These are phyloP conservation scores for Lentinula lateritia DNA, from an alignment of 768 basidiomycete genomes.

Conservation along the genomic window DNA sequence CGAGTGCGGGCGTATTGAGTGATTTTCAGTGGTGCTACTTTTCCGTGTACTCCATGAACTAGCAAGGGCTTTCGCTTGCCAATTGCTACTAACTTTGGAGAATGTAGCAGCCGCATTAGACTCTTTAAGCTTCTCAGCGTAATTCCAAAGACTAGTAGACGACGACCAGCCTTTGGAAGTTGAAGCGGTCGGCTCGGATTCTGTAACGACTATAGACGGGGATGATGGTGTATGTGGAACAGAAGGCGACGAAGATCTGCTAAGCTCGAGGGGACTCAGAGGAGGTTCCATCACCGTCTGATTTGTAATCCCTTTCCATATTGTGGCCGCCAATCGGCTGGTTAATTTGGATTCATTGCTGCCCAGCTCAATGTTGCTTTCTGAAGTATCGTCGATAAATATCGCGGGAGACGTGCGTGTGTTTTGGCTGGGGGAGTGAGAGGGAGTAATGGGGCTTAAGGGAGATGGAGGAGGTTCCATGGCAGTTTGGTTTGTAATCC, in stretches of 20 bases:
- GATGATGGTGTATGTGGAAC: constrained; percentile 18
- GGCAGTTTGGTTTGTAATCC: constrained; percentile 68
- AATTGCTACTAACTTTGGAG: constrained; percentile 72
- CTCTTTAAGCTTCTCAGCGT: constrained; percentile 69
- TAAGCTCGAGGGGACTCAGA: constrained; percentile 1
- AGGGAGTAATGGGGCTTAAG: constrained; percentile 24
- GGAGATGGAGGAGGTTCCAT: constrained; percentile 58
- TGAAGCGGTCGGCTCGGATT: constrained; percentile 4
- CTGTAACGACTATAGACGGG: constrained; percentile 6
- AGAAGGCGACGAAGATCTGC: constrained; percentile 12
- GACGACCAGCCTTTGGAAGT: constrained; percentile 12
- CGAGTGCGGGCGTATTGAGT: not conserved
- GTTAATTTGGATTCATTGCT: not conserved
- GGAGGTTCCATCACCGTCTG: constrained; percentile 10
- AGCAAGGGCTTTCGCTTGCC: constrained; percentile 59
- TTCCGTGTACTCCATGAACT: constrained; percentile 30
- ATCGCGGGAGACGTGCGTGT: constrained; percentile 16
- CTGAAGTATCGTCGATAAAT: not conserved
- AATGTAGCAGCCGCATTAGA: constrained; percentile 67
- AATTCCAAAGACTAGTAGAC: constrained; percentile 51
- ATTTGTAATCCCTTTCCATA: constrained; percentile 9
- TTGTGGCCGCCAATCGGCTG: not conserved
- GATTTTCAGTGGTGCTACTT: not conserved
- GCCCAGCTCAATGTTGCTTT: not conserved
- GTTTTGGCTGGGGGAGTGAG: constrained; percentile 14